Evolutionary conservation across 345 rosid genomes (phyloP), one percentile per base, ranked within the genome.

Genomic region (Carallia pectinifolia): DNA sequence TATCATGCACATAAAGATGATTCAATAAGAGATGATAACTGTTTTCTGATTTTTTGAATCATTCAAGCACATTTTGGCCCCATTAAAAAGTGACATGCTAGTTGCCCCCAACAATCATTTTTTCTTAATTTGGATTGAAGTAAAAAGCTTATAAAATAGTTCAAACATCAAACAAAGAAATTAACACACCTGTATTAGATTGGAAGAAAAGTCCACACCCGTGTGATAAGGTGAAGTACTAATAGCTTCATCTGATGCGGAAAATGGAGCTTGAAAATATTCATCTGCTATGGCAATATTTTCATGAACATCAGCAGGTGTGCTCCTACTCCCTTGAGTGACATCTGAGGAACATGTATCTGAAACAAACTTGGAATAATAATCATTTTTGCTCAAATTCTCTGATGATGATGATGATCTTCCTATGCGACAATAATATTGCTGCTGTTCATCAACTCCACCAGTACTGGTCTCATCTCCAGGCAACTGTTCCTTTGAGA

Each of bases 171-270:
- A 31, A 31, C 18, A 15, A 60, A 8, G 6, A 17, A 31, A 13
- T 13, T 50, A 5, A 17, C 13, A 18, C 77, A 84, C 87, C 84
- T 84, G 85, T 19, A 83, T 62, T 58, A 86, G 79, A 72, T 75
- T 77, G 23, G 88, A 83, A 10, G 88, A 73, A 75, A 81, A 83
- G 70, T 85, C 77, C 19, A 78, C n/a, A 12, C 74, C 81, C 47
- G 55, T 70, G 6, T 68, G 81, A 58, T 56, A 79, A 37, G 78
- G 64, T 16, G 77, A 65, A 0, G 82, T 76, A 72, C 92, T 88
- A 30, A 83, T 83, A 7, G 92, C 90, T 80, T 90, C 96, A 58
- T 87, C 89, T 44, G 50, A 12, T 12, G 89, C 85, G 58, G 74
- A 56, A 55, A 66, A 61, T 6, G 73, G 73, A 15, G 69, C 18